A percentile compares a stretch with the other conserved stretches of the same genome.
These are phyloP conservation scores for Brassica cretica DNA, from an alignment of 345 rosid genomes.

Conservation along the genomic window DNA sequence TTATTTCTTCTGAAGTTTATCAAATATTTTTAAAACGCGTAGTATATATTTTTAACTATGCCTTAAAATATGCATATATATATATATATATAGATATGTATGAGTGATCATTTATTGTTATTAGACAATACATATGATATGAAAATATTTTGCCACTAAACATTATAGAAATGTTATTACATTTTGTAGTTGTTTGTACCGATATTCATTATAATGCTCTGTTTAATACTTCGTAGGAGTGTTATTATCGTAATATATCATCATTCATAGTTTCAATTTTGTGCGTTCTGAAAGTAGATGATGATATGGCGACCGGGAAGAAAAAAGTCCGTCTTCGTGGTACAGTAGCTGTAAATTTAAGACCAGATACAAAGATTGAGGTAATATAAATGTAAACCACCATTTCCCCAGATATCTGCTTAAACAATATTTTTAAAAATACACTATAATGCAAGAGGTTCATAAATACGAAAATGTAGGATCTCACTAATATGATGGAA, in stretches of 20 bases:
- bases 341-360: constrained; percentile 48
- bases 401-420: not conserved
- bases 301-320: constrained; percentile 21
- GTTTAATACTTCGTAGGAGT: not conserved
- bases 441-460: not conserved
- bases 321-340: constrained; percentile 17
- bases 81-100: not conserved
- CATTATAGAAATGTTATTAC: not conserved
- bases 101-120: not conserved
- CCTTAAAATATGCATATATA: not conserved
- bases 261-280: not conserved
- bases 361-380: constrained; percentile 55
- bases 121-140: not conserved
- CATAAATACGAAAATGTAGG: not conserved
- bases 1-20: not conserved
- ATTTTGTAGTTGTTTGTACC: not conserved
- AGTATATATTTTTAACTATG: not conserved
- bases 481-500: not conserved
- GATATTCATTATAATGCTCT: not conserved
- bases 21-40: not conserved
- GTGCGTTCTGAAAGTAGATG: not conserved
- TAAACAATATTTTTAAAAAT: not conserved
- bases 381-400: constrained; percentile 21
- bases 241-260: not conserved
- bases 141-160: not conserved